Percentiles rank a stretch among this genome's conserved stretches.
phyloP scores from a whole-genome alignment of 768 basidiomycete species.

The Rhizopogon vulgaris region DNA sequence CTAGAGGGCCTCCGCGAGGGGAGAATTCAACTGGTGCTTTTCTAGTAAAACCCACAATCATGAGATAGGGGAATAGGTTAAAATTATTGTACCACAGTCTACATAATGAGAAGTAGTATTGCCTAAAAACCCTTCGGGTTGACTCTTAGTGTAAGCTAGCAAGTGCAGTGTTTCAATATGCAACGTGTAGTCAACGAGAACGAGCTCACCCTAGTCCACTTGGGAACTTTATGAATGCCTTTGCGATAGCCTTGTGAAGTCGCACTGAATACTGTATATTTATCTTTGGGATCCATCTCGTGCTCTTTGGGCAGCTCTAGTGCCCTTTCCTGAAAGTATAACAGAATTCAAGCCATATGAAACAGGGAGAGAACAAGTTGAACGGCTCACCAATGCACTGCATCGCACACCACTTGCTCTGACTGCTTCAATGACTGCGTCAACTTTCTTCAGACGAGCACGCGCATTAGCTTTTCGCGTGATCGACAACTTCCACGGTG shows the following conservation, averaged over 20 bases:
- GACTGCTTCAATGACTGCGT: constrained; percentile 88
- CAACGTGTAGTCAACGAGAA: neutral
- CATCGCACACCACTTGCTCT: constrained; percentile 76
- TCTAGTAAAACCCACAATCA: constrained; percentile 33
- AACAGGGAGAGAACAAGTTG: neutral
- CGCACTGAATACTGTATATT: constrained; percentile 86
- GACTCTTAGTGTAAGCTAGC: constrained; percentile 73
- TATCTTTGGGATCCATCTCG: constrained; percentile 90
- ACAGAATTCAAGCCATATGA: neutral
- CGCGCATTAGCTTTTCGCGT: constrained; percentile 93
- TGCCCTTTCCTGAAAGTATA: constrained; percentile 50
- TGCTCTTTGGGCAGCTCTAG: constrained; percentile 86
- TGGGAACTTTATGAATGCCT: constrained; percentile 95
- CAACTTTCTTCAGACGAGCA: constrained; percentile 84
- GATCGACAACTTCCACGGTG: constrained; percentile 85
- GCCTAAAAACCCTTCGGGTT: constrained; percentile 89
- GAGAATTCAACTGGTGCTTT: constrained; percentile 75
- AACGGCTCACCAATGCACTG: constrained; percentile 58
- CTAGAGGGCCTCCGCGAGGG: constrained; percentile 61
- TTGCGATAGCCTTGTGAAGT: constrained; percentile 77
- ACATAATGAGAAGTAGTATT: constrained; percentile 3
- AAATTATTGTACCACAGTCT: constrained; percentile 1
- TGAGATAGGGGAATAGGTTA: neutral
- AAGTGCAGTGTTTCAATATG: constrained; percentile 7
- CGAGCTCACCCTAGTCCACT: constrained; percentile 81